These are phyloP conservation scores for Apiotrichum sp. DNA, from an alignment of 1,284 basidiomycete species.

Conservation along the genomic window DNA sequence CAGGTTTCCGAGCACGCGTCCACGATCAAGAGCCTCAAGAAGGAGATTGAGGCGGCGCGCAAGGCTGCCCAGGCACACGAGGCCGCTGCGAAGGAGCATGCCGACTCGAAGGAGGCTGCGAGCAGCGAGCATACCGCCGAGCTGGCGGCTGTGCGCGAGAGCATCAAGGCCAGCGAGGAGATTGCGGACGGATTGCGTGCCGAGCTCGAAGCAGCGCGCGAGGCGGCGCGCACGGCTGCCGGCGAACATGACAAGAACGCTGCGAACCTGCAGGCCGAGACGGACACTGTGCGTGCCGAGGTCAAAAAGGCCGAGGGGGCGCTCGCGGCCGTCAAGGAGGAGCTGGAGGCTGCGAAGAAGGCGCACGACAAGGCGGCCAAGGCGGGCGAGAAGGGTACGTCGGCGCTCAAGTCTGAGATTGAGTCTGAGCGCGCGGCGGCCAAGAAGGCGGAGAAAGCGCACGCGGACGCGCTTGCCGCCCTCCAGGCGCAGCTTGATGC, in stretches of 20 bases:
- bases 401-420: background rate
- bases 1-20: conserved; percentile 2
- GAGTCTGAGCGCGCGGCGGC: background rate
- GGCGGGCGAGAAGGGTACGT: background rate
- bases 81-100: background rate
- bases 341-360: conserved; percentile 2
- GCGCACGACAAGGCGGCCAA: background rate
- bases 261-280: background rate
- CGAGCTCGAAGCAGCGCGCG: conserved; percentile 1
- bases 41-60: conserved; percentile 1
- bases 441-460: background rate
- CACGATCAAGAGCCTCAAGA: conserved; percentile 5
- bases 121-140: conserved; percentile 1
- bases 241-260: conserved; percentile 5
- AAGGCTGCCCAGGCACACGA: conserved; percentile 6
- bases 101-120: background rate
- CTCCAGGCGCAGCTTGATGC: background rate
- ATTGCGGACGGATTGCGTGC: conserved; percentile 4
- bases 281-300: background rate
- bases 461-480: background rate
- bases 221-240: conserved; percentile 1
- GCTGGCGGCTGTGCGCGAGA: conserved; percentile 2
- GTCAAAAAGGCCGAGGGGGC: conserved; percentile 6
- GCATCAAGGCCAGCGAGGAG: conserved; percentile 2
- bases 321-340: background rate